These are phyloP conservation scores for Myxozyma monticola DNA, from an alignment of 805 yeast genomes.

Conservation along the genomic window DNA sequence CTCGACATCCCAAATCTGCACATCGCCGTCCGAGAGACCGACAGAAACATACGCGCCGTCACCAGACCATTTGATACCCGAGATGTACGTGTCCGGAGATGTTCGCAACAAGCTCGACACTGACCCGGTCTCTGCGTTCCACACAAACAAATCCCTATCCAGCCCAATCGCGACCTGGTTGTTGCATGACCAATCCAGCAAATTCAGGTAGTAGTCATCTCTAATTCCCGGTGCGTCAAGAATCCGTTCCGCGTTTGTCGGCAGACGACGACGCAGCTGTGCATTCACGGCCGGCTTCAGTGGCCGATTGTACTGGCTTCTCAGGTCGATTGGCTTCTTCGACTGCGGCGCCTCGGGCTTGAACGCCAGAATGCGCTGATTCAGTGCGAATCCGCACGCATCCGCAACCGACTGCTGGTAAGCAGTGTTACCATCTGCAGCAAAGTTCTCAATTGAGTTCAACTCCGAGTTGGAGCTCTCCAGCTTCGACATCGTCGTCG, in stretches of 20 bases:
- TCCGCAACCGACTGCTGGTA: conserved; percentile 64
- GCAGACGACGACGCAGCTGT: conserved; percentile 56
- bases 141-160: conserved; percentile 77
- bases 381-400: conserved; percentile 87
- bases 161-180: conserved; percentile 87
- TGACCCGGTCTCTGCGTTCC: conserved; percentile 85
- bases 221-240: conserved; percentile 93
- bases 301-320: conserved; percentile 41
- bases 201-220: conserved; percentile 87
- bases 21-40: conserved; percentile 77
- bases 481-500: conserved; percentile 47
- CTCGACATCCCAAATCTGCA: conserved; percentile 94
- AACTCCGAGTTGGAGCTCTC: conserved; percentile 34
- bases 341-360: conserved; percentile 76
- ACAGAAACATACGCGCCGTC: conserved; percentile 85
- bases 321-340: conserved; percentile 39
- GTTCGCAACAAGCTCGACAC: conserved; percentile 70
- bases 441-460: background rate
- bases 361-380: conserved; percentile 79
- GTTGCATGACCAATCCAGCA: conserved; percentile 82
- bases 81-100: conserved; percentile 48
- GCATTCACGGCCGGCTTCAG: conserved; percentile 38
- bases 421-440: conserved; percentile 10
- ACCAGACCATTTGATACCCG: conserved; percentile 85
- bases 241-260: conserved; percentile 87